Evolutionary conservation across 495 filamentous ascomycete species (phyloP).

Genomic region (Sordaria brevicollis): DNA sequence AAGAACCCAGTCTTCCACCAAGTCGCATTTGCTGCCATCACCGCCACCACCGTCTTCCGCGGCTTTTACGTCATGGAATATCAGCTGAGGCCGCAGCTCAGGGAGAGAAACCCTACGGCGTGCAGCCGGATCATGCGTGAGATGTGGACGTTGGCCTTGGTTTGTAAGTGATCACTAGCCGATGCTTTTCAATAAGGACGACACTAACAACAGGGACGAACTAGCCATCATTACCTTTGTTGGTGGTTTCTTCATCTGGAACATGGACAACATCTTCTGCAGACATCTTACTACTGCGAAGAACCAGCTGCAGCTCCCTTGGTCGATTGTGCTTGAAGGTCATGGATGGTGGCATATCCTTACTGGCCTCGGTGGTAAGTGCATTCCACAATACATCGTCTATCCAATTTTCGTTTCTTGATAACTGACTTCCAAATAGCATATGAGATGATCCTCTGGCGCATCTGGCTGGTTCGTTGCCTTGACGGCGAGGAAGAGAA

Average conservation of each 20-base stretch:
- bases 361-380: conserved; percentile 20
- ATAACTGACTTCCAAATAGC: conserved; percentile 35
- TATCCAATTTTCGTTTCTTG: conserved; percentile 11
- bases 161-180: conserved; percentile 13
- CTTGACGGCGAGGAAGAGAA: conserved; percentile 68
- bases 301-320: conserved; percentile 67
- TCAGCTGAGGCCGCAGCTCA: conserved; percentile 52
- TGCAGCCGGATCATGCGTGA: conserved; percentile 67
- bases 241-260: conserved; percentile 80
- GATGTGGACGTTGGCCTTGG: conserved; percentile 47
- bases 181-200: not conserved
- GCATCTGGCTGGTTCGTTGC: conserved; percentile 76
- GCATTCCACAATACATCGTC: not conserved
- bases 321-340: conserved; percentile 83
- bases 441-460: conserved; percentile 79
- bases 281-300: conserved; percentile 58
- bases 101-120: conserved; percentile 36
- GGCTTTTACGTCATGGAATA: conserved; percentile 88
- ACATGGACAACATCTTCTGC: conserved; percentile 76
- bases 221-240: conserved; percentile 65
- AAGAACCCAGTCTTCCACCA: conserved; percentile 93
- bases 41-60: conserved; percentile 61
- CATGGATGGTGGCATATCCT: conserved; percentile 93
- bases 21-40: conserved; percentile 75
- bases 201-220: not conserved